Evolutionary conservation across 2,329 filamentous ascomycete genomes (phyloP), one percentile per base, ranked within the genome.

Genomic region (Nannizziopsis arthrosporioides): DNA sequence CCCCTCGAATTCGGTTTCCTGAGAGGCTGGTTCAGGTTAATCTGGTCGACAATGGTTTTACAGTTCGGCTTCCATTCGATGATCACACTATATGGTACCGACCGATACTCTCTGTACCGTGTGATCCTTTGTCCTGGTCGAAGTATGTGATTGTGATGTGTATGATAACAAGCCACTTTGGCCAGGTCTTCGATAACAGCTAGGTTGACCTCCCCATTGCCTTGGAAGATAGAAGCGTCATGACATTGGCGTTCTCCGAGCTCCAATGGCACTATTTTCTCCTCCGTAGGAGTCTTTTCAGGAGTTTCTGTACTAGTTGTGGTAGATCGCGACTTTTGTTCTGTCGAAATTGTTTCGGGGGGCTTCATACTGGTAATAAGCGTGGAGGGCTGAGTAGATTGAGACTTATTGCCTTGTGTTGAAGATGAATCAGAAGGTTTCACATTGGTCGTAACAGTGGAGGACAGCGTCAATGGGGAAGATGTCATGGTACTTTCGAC

Each of bases 381-480:
- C 27, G 42, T 42, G n/a, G 46, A 6, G 30, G 9, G 42, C 19
- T 42, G 48, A 14, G 48, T 36, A 36, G 42, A 50, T 30, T 46
- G 42, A 19, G 27, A 1, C 10, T 35, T 42, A n/a, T 36, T 46
- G 40, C 46, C 38, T 34, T 44, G 22, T 12, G 48, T 50, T 27
- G 42, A 50, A 22, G 12, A 10, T 42, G 47, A 42, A 14, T 38
- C 37, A n/a, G 49, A 47, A 32, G 49, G 39, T 18, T 39, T 49
- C 22, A 7, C 7, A 27, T 7, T 27, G 22, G 22, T 27, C 22
- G 7, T 27, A 7, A 27, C 4, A 3, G 22, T 27, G 22, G 22
- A 27, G 22, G 22, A 7, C 7, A 4, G 22, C 27, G 36, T 5
- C 17, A 14, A 18, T 39, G 31, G n/a, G n/a, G 35, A 40, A 2